Evolutionary conservation across 805 yeast species (phyloP), one percentile per base, ranked within the genome.

Genomic region (Hanseniaspora guilliermondii): DNA sequence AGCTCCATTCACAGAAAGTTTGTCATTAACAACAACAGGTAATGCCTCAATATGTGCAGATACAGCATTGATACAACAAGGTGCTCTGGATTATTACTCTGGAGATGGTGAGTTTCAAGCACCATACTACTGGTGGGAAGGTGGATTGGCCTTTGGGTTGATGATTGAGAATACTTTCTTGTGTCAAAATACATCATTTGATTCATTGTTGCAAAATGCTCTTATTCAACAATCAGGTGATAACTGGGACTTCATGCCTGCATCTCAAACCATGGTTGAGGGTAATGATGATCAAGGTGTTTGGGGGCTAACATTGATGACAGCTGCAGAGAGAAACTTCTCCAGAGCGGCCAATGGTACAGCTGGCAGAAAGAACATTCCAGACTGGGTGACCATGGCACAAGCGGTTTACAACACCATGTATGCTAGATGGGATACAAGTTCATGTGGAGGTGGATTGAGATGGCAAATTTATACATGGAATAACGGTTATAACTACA

Each of bases 211-310:
- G 56, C 76, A 76, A 61, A 70, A 74, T 12, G 87, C 93, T 14
- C 36, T 55, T 40, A 64, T 77, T 50, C 80, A 78, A 63, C 97
- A 91, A 68, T 78, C 79, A 9, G 91, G 91, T 47, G 77, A 76
- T 11, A 74, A 81, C 65, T 71, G 79, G 70, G 83, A 91, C 69
- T 93, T 81, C 68, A 81, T 91, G 68, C 96, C 97, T 4, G 71
- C 80, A 57, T 87, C 87, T 67, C 96, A 89, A 69, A 79, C 89
- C 11, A 80, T 88, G 36, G 85, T 95, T 1, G 97, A 91, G 70
- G 98, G 97, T 63, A 91, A 91, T 65, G 98, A 91, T 74, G 97
- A 91, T 73, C 97, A 91, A 71, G 96, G 86, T 1, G 87, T 91
- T 67, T 91, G 97, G 97, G 97, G 96, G 5, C 73, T 93, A 57